Base-by-base conservation (phyloP, 805 yeast species). In the Cyberlindnera meyerae region DNA sequence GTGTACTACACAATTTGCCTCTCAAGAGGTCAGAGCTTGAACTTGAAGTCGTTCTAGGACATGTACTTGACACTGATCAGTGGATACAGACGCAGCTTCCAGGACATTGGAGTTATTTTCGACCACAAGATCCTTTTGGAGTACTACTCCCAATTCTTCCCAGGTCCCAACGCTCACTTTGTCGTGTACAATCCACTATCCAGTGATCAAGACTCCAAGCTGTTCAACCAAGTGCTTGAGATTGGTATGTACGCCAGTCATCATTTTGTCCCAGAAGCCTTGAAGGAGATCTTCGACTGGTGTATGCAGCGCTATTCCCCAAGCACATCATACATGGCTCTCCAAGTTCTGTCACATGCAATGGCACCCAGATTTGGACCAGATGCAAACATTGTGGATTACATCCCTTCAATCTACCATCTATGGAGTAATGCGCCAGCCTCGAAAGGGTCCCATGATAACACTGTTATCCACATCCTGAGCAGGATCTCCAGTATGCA, bases 1-100 rank as follows among this genome's bases (percentile, higher is more conserved):
- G 83, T 85, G 2, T 89, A 76, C 54, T 88, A 77, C 51, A 75
- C 82, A 13, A 66, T 93, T 18, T 70, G 85, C 26, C 61, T 88
- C 18, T 75, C 82, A 2, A 72, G 86, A 27, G 88, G 93, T 6
- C 95, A 86, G 49, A 70, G 69, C 22, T 52, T 80, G 16, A 74
- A 79, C 36, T 57, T 81, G 33, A 71, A 68, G 17, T 65, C 79
- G 34, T 86, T 81, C 55, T 72, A 77, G 8, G 73, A 73, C 28
- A 70, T 80, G 48, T 79, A 87, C 42, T 71, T 72, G 32, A 53
- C 68, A 2, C 64, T 90, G 34, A 73, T 82, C 11, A 67, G 52
- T 4, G 58, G 60, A 24, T 61, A 55, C 34, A 54, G 60, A 8
- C 50, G 51, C 2, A 37, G 55, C 8, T 49, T 69, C 16, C 40